phyloP scores from a whole-genome alignment of 176 grass and related monocot genomes.

The Triticum urartu region DNA sequence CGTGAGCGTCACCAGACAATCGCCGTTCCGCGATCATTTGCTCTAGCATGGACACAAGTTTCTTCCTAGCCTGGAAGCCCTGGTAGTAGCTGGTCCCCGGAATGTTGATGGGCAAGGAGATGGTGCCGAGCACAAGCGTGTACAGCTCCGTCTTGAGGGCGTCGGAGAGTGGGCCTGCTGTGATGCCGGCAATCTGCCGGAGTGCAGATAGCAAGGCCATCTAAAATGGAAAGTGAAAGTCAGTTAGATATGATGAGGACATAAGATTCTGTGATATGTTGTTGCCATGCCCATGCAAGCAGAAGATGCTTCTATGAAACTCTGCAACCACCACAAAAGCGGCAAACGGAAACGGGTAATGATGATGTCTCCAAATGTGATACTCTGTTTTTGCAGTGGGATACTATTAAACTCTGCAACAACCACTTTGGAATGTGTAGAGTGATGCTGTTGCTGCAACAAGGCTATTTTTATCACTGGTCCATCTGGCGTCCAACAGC shows the following conservation, averaged over 20 bases:
- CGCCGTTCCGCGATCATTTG: conserved; percentile 64
- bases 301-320: not conserved
- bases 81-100: conserved; percentile 77
- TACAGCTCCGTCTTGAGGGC: conserved; percentile 81
- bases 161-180: conserved; percentile 77
- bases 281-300: conserved; percentile 21
- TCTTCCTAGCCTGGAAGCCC: conserved; percentile 88
- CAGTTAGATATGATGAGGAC: not conserved
- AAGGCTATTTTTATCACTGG: too few relatives aligned
- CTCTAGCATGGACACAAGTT: conserved; percentile 74
- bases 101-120: conserved; percentile 89
- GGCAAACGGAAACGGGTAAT: not conserved
- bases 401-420: conserved; percentile 34
- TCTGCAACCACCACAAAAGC: conserved; percentile 27
- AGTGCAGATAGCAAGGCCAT: conserved; percentile 94
- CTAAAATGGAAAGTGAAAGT: conserved; percentile 37
- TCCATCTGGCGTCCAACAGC: too few relatives aligned
- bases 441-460: too few relatives aligned
- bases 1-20: conserved; percentile 22
- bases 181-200: conserved; percentile 89
- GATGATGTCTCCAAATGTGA: conserved; percentile 10
- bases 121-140: conserved; percentile 90
- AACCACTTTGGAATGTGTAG: too few relatives aligned
- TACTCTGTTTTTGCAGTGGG: conserved; percentile 4
- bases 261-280: conserved; percentile 18